Evolutionary conservation across 2,329 filamentous ascomycete species (phyloP).

Genomic region (Capronia coronata): DNA sequence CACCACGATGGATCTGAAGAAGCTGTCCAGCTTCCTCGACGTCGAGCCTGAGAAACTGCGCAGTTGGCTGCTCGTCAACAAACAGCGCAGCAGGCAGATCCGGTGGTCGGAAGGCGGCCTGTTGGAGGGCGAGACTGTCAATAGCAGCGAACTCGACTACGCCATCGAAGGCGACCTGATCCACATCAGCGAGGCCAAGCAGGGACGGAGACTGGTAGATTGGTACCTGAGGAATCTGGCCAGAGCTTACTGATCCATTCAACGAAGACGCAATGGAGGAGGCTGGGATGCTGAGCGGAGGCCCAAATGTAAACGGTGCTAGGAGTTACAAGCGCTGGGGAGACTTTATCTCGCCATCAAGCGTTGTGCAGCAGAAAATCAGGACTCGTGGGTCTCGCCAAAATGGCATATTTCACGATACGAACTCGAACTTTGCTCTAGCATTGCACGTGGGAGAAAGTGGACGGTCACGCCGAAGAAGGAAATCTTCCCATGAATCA

Average conservation of each 20-base stretch:
- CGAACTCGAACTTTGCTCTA: too few species aligned
- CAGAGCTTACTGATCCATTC: slow-evolving; percentile 67
- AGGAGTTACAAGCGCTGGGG: too few species aligned
- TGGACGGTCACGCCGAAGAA: too few species aligned
- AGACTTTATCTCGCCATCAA: too few species aligned
- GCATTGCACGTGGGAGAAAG: too few species aligned
- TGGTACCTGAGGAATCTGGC: slow-evolving; percentile 98
- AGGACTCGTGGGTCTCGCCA: too few species aligned
- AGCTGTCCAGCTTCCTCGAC: slow-evolving; percentile 94
- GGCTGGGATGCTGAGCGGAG: neutral
- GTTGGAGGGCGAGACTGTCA: slow-evolving; percentile 85
- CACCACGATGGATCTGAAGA: slow-evolving; percentile 98
- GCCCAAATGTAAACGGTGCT: too few species aligned
- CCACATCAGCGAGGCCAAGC: slow-evolving; percentile 98
- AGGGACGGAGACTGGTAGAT: slow-evolving; percentile 91
- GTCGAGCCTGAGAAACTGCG: slow-evolving; percentile 94
- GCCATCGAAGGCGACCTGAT: slow-evolving; percentile 95
- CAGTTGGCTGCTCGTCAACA: slow-evolving; percentile 91
- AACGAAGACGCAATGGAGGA: neutral
- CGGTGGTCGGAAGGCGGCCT: slow-evolving; percentile 87
- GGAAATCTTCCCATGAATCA: too few species aligned
- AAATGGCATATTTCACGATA: too few species aligned
- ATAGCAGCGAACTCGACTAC: slow-evolving; percentile 93
- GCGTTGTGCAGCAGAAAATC: too few species aligned
- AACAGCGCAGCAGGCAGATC: slow-evolving; percentile 95